A percentile compares a stretch with the other conserved stretches of the same genome.
Evolutionary conservation across 305 asterid genomes (phyloP).

Genomic region (Ilex paraguariensis): DNA sequence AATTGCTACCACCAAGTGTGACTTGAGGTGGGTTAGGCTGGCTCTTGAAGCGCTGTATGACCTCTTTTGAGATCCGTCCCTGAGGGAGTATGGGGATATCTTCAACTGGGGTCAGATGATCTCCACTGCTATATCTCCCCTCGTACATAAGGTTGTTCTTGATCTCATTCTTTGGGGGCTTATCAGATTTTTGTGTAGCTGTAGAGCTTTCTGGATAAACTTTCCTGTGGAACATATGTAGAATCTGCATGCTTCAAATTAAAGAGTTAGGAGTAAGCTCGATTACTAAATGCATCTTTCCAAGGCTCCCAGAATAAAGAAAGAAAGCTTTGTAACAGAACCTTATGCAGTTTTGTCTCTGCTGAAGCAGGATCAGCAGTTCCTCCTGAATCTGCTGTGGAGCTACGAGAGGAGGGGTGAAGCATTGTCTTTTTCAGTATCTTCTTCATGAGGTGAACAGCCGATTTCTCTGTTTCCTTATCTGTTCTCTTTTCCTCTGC

Average conservation of each 20-base stretch:
- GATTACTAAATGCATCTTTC: too few species aligned
- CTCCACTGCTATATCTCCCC: conserved; percentile 29
- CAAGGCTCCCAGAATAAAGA: too few species aligned
- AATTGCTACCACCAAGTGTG: conserved; percentile 23
- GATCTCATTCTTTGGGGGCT: conserved; percentile 37
- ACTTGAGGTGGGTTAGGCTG: conserved; percentile 30
- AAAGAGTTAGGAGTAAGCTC: neutral
- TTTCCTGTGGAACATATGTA: conserved; percentile 79
- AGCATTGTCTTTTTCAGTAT: conserved; percentile 47
- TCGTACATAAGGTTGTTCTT: conserved; percentile 22
- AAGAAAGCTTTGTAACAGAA: too few species aligned
- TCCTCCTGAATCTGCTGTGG: conserved; percentile 37
- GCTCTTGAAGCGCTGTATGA: conserved; percentile 36
- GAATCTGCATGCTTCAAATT: conserved; percentile 55
- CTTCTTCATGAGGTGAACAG: conserved; percentile 65
- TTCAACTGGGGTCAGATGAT: conserved; percentile 38
- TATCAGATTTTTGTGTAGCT: conserved; percentile 25
- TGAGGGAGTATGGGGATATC: conserved; percentile 59
- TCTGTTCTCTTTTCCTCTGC: conserved; percentile 61
- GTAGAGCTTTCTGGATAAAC: conserved; percentile 76
- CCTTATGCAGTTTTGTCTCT: conserved; percentile 42
- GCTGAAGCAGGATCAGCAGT: conserved; percentile 42
- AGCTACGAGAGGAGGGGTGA: conserved; percentile 41
- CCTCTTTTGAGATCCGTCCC: conserved; percentile 32
- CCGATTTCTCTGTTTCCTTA: conserved; percentile 60